Conservation (phyloP, 768 basidiomycete genomes). For the Gloeophyllum trabeum region DNA sequence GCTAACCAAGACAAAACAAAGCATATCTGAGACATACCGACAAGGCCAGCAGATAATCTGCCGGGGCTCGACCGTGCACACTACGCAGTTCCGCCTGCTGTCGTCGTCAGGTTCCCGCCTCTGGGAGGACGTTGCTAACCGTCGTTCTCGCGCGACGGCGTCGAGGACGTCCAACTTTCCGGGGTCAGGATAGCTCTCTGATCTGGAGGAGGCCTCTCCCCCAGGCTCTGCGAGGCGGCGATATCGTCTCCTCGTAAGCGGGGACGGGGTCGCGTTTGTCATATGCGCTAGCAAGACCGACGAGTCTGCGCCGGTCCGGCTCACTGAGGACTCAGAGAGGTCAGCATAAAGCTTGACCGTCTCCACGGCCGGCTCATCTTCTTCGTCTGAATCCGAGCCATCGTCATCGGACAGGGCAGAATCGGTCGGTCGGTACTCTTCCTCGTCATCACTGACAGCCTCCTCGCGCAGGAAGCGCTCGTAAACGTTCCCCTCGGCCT, state of each 20-base stretch:
- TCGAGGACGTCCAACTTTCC: constrained; percentile 15
- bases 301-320: constrained; percentile 22
- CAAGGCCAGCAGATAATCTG: constrained; percentile 84
- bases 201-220: constrained; percentile 7
- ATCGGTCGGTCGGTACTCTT: constrained; percentile 20
- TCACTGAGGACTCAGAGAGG: constrained; percentile 25
- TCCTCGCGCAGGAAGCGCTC: constrained; percentile 52
- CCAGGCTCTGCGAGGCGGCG: constrained; percentile 18
- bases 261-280: constrained; percentile 28
- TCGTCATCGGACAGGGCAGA: constrained; percentile 2
- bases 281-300: constrained; percentile 47
- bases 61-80: constrained; percentile 57
- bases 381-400: constrained; percentile 18
- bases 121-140: background rate
- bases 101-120: constrained; percentile 13
- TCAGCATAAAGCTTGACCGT: constrained; percentile 42
- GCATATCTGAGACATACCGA: constrained; percentile 31
- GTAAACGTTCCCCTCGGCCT: constrained; percentile 32
- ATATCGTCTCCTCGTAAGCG: constrained; percentile 39
- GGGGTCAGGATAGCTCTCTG: constrained; percentile 20
- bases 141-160: background rate
- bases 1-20: background rate
- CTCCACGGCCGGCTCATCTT: constrained; percentile 28
- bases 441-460: constrained; percentile 35
- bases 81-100: constrained; percentile 39